Evolutionary conservation across 1,284 basidiomycete genomes (phyloP).

Genomic region (Gomphus bonarii): DNA sequence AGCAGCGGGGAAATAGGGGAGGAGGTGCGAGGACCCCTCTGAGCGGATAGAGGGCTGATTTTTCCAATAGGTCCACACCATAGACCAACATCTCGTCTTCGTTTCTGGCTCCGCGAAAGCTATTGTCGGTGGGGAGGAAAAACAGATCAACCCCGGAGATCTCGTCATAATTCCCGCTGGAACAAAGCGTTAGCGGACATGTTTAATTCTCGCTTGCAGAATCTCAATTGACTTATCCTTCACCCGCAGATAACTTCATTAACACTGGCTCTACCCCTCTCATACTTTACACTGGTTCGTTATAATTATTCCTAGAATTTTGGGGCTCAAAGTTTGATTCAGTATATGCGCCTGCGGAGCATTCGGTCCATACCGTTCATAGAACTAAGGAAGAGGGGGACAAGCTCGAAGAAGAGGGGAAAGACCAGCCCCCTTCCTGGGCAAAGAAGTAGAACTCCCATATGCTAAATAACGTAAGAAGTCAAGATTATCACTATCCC

Average conservation of each 20-base stretch:
- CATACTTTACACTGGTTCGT: neutral
- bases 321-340: neutral
- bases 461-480: neutral
- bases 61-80: neutral
- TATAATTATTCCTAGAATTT: neutral
- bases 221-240: neutral
- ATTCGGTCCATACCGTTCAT: neutral
- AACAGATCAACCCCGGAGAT: neutral
- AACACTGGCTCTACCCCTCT: neutral
- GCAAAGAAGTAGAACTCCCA: neutral
- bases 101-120: neutral
- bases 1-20: neutral
- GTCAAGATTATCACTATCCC: neutral
- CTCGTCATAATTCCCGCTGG: neutral
- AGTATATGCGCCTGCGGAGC: constrained; percentile 3
- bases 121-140: neutral
- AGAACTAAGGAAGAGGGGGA: constrained; percentile 4
- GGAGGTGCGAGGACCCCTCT: neutral
- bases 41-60: neutral
- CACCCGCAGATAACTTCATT: neutral
- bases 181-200: neutral
- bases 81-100: neutral
- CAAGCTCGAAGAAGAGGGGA: neutral
- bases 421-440: constrained; percentile 3
- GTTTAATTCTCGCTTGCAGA: neutral